Evolutionary conservation across 768 basidiomycete genomes (phyloP).

Genomic region (Termitomyces sp.): DNA sequence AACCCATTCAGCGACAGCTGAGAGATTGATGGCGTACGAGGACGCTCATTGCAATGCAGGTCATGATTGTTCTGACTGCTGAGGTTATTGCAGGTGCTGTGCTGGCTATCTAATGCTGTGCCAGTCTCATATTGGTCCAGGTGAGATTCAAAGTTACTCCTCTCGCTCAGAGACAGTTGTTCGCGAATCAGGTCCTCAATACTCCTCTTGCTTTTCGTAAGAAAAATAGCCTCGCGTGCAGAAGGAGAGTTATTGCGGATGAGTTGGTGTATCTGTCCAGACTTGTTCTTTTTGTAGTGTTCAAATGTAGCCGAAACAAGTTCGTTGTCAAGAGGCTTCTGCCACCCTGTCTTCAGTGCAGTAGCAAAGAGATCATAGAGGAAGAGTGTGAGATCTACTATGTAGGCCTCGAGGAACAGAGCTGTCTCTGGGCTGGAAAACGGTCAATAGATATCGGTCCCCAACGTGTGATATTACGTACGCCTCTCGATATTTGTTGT

Average conservation of each 20-base stretch:
- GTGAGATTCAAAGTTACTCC: background rate
- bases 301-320: background rate
- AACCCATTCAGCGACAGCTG: background rate
- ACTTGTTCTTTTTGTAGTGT: background rate
- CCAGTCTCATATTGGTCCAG: background rate
- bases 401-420: slow-evolving; percentile 1
- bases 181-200: background rate
- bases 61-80: background rate
- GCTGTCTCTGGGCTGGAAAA: background rate
- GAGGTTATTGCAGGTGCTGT: background rate
- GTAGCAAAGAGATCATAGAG: slow-evolving; percentile 1
- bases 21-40: background rate
- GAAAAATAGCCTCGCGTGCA: background rate
- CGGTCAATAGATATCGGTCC: background rate
- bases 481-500: background rate
- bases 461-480: background rate
- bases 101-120: background rate
- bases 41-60: background rate
- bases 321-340: background rate
- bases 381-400: background rate
- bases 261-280: background rate
- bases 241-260: background rate
- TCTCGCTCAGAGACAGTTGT: background rate
- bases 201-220: background rate
- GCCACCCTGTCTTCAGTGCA: background rate